Percentiles rank a stretch among this genome's conserved stretches.
phyloP scores from a whole-genome alignment of 495 filamentous ascomycete genomes.

The Parathielavia hyrcaniae region DNA sequence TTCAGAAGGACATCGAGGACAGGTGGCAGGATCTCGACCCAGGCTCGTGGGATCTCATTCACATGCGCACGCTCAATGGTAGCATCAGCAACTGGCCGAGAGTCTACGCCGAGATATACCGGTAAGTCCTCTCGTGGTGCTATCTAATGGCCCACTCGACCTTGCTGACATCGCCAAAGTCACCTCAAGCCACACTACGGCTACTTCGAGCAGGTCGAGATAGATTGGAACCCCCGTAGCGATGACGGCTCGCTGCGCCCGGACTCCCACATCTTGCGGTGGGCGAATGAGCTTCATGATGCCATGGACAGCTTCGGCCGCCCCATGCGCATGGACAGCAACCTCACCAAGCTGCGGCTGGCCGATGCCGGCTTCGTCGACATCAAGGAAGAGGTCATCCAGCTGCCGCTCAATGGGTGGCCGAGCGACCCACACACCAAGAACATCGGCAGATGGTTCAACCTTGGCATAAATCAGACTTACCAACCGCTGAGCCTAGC shows the following conservation, averaged over 20 bases:
- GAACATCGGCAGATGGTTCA: slow-evolving; percentile 79
- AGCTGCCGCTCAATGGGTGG: slow-evolving; percentile 75
- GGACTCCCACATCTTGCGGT: slow-evolving; percentile 49
- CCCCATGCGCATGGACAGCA: slow-evolving; percentile 60
- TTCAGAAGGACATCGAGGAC: slow-evolving; percentile 70
- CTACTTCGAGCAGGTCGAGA: slow-evolving; percentile 86
- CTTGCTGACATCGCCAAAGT: slow-evolving; percentile 33
- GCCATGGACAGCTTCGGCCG: slow-evolving; percentile 61
- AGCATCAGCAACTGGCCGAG: slow-evolving; percentile 73
- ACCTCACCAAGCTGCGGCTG: slow-evolving; percentile 56
- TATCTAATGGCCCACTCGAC: too few species aligned
- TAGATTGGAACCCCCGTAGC: slow-evolving; percentile 74
- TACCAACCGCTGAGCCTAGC: slow-evolving; percentile 68
- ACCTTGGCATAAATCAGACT: slow-evolving; percentile 64
- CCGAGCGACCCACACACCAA: slow-evolving; percentile 59
- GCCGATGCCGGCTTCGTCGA: slow-evolving; percentile 74
- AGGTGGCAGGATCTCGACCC: slow-evolving; percentile 66
- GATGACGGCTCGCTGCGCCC: slow-evolving; percentile 56
- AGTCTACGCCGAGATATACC: slow-evolving; percentile 63
- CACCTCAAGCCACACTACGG: slow-evolving; percentile 76
- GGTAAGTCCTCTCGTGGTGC: slow-evolving; percentile 40
- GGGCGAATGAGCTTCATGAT: slow-evolving; percentile 63
- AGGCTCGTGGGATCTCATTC: slow-evolving; percentile 79
- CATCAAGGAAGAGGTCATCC: slow-evolving; percentile 66
- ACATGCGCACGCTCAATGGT: slow-evolving; percentile 73